phyloP scores from a whole-genome alignment of 352 stramenopile genomes.

The Pythium periplocum region DNA sequence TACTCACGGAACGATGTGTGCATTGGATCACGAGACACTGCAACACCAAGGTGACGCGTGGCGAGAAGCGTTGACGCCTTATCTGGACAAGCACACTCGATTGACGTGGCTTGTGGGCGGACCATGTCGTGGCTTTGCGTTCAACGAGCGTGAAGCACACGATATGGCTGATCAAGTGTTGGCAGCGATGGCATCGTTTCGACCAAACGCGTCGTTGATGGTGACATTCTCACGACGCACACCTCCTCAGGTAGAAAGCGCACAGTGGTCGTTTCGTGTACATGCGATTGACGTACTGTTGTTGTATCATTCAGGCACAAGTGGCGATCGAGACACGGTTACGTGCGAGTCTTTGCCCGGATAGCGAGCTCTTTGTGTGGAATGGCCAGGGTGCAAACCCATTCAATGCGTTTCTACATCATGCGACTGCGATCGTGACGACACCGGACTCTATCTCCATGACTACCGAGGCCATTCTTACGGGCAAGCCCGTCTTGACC shows the following conservation, averaged over 20 bases:
- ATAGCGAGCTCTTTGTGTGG: slow-evolving; percentile 40
- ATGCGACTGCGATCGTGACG: slow-evolving; percentile 48
- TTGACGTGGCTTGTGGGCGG: slow-evolving; percentile 60
- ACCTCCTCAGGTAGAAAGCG: slow-evolving; percentile 21
- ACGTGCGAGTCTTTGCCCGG: slow-evolving; percentile 10
- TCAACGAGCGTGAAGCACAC: slow-evolving; percentile 26
- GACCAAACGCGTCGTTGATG: slow-evolving; percentile 23
- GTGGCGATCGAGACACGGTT: slow-evolving; percentile 23
- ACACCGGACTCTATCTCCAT: slow-evolving; percentile 81
- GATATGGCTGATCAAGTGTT: slow-evolving; percentile 42
- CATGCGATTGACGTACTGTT: neutral
- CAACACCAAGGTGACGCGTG: slow-evolving; percentile 15
- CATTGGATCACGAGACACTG: slow-evolving; percentile 6
- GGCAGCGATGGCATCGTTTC: slow-evolving; percentile 4
- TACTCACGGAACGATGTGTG: slow-evolving; percentile 48
- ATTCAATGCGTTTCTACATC: slow-evolving; percentile 50
- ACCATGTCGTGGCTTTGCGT: slow-evolving; percentile 56
- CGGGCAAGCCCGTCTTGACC: slow-evolving; percentile 45
- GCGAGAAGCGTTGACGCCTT: slow-evolving; percentile 1
- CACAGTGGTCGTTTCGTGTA: neutral
- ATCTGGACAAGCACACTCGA: slow-evolving; percentile 11
- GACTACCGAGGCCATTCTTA: slow-evolving; percentile 67
- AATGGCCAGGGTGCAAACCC: slow-evolving; percentile 52
- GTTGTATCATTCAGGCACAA: slow-evolving; percentile 23
- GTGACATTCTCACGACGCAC: slow-evolving; percentile 72